These are phyloP conservation scores for Hanseniaspora singularis DNA, from an alignment of 805 yeast genomes.

Conservation along the genomic window DNA sequence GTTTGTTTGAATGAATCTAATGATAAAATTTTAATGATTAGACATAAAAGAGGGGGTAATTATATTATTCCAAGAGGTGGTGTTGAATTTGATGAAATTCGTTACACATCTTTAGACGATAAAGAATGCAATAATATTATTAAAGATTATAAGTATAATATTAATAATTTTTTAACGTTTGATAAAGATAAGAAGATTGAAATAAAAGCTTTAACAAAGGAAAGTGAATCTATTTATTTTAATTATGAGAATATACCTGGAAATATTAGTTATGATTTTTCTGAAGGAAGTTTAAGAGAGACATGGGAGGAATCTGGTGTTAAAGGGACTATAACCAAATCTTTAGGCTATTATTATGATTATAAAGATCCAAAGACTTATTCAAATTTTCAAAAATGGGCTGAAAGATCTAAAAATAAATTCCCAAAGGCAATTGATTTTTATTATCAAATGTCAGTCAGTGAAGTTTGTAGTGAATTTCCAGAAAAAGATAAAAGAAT, in stretches of 20 bases:
- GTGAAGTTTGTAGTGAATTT: constrained; percentile 47
- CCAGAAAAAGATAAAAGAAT: constrained; percentile 60
- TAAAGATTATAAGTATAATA: neutral
- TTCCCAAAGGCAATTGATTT: constrained; percentile 80
- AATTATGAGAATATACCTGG: constrained; percentile 4
- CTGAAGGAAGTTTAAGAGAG: constrained; percentile 61
- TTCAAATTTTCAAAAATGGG: constrained; percentile 25
- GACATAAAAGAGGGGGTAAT: constrained; percentile 39
- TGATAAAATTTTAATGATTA: constrained; percentile 60
- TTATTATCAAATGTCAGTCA: constrained; percentile 65
- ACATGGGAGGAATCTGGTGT: constrained; percentile 98
- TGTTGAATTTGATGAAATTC: constrained; percentile 67
- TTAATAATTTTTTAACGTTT: neutral
- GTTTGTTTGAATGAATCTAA: constrained; percentile 51
- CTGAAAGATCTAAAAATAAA: constrained; percentile 23
- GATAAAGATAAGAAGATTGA: neutral
- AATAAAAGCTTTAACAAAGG: neutral
- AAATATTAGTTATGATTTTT: constrained; percentile 22
- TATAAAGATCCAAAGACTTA: constrained; percentile 36
- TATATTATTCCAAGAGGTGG: constrained; percentile 98
- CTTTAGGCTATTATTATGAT: constrained; percentile 60
- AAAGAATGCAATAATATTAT: constrained; percentile 19
- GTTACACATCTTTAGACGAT: constrained; percentile 18
- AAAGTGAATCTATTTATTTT: neutral
- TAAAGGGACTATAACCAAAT: constrained; percentile 44